Conservation (phyloP, 2,329 filamentous ascomycete genomes). For the Arthrobotrys sphaeroides region DNA sequence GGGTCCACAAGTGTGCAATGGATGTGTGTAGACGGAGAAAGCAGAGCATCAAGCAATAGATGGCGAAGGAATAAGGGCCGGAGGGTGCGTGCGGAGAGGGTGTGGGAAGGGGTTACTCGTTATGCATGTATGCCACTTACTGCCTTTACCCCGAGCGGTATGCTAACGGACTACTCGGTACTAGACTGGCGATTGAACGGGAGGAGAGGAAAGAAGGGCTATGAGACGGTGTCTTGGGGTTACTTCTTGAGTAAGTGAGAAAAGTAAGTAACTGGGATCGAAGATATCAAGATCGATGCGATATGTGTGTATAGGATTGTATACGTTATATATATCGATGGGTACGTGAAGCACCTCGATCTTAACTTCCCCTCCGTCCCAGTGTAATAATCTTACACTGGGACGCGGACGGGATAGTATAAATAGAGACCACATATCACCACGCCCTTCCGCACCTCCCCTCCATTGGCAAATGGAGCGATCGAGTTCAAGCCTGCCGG, state of each 20-base stretch:
- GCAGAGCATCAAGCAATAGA: not conserved
- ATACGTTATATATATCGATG: not conserved
- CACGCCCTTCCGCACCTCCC: not conserved
- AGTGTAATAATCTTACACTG: not conserved
- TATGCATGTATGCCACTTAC: constrained; percentile 1
- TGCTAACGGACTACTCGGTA: not conserved
- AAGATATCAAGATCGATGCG: too few species aligned
- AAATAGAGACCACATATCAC: constrained; percentile 47
- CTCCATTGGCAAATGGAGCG: constrained; percentile 43
- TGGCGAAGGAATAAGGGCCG: constrained; percentile 6
- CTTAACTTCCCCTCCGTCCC: not conserved
- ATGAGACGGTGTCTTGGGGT: too few species aligned
- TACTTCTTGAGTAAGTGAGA: too few species aligned
- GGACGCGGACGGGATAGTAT: constrained; percentile 26
- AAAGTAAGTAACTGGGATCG: too few species aligned
- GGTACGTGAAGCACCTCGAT: too few species aligned
- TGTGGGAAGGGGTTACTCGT: constrained; percentile 9
- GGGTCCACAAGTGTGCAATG: constrained; percentile 29
- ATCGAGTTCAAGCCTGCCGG: constrained; percentile 26
- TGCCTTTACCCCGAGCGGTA: not conserved
- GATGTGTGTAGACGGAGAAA: not conserved
- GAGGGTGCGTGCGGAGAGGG: not conserved
- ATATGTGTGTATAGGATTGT: not conserved
- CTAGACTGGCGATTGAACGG: not conserved
- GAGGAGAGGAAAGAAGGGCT: too few species aligned